Evolutionary conservation across 192 early-diverging fungal genomes (phyloP).

Genomic region (Linnemannia hyalina): DNA sequence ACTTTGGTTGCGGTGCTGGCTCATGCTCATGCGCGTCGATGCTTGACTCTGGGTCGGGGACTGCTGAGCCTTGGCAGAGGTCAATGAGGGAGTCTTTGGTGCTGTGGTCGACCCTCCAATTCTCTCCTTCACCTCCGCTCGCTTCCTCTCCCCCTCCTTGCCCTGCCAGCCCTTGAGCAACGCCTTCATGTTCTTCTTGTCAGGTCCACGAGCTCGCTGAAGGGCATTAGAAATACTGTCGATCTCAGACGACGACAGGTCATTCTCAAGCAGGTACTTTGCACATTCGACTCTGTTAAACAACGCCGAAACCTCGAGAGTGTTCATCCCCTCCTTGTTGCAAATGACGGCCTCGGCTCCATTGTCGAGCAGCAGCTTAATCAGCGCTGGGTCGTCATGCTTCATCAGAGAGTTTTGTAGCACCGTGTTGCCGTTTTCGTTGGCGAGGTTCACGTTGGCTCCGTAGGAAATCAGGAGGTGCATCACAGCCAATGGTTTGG

Average conservation of each 20-base stretch:
- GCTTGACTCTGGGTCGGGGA: constrained; percentile 12
- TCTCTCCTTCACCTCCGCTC: constrained; percentile 23
- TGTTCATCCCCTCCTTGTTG: constrained; percentile 52
- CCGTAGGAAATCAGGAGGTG: constrained; percentile 42
- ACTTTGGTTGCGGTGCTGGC: constrained; percentile 12
- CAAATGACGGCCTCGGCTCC: constrained; percentile 37
- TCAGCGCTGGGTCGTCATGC: constrained; percentile 43
- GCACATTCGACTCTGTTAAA: constrained; percentile 45
- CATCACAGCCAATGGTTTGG: constrained; percentile 36
- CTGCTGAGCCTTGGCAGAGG: not conserved
- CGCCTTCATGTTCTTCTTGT: constrained; percentile 39
- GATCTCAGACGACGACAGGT: constrained; percentile 20
- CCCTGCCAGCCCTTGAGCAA: constrained; percentile 47
- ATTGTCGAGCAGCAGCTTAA: constrained; percentile 45
- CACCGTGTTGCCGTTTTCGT: constrained; percentile 51
- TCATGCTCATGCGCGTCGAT: constrained; percentile 13
- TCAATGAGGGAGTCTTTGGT: not conserved
- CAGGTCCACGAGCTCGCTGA: constrained; percentile 25
- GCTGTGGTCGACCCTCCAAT: not conserved
- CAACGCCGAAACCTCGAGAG: constrained; percentile 36
- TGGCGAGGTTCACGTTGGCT: constrained; percentile 46
- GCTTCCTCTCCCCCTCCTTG: constrained; percentile 35
- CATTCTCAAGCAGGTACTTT: constrained; percentile 43
- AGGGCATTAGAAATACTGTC: constrained; percentile 30
- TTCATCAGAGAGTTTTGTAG: constrained; percentile 53